Conservation (phyloP, 2,329 filamentous ascomycete genomes). For the Colletotrichum sp. region DNA sequence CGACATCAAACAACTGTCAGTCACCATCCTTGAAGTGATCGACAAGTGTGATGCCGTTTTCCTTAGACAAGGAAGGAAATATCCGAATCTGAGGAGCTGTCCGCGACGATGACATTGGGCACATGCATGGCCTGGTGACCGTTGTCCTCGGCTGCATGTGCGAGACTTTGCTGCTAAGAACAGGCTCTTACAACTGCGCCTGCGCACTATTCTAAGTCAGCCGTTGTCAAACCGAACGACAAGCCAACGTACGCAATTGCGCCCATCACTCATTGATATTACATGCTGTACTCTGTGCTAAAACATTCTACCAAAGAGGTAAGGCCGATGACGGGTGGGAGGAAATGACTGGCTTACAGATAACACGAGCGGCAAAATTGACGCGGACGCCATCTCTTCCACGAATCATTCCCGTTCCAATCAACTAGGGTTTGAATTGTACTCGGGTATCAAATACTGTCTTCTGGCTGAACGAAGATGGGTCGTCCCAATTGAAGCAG, state of each 20-base stretch:
- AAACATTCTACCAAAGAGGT: neutral
- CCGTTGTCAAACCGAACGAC: neutral
- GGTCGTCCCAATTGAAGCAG: neutral
- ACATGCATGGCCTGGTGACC: neutral
- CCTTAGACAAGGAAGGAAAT: neutral
- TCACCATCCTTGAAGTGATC: neutral
- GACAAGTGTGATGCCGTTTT: neutral
- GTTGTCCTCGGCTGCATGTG: conserved; percentile 3
- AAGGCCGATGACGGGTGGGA: neutral
- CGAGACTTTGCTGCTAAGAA: neutral
- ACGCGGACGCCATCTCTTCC: neutral
- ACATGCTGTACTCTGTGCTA: neutral
- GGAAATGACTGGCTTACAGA: neutral
- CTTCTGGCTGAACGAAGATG: neutral
- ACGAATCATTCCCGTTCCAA: neutral
- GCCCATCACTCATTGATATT: neutral
- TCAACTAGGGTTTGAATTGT: neutral
- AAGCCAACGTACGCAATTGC: neutral
- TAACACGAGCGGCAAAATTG: neutral
- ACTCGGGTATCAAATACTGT: neutral
- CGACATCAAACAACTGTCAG: neutral
- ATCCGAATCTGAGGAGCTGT: neutral
- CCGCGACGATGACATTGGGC: neutral
- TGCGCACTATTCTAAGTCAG: neutral
- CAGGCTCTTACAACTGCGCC: neutral